Evolutionary conservation across 169 alveolate genomes (phyloP).

Genomic region (Perkinsus chesapeaki): DNA sequence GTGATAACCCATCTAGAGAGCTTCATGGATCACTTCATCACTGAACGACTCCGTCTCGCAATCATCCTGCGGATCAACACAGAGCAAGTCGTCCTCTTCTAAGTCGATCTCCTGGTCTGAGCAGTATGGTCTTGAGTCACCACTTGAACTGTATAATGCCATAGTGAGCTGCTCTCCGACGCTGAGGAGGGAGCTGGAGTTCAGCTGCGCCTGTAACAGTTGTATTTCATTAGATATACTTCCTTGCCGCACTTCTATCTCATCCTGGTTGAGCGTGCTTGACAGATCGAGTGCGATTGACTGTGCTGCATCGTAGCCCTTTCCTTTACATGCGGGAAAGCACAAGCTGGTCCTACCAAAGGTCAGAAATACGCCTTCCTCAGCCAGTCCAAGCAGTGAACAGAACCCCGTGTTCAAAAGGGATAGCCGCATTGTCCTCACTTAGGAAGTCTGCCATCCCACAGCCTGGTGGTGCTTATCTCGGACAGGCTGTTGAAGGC

Average conservation of each 20-base stretch:
- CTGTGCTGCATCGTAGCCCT: neutral
- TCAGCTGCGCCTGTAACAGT: neutral
- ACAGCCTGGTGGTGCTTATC: neutral
- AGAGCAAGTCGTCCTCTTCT: neutral
- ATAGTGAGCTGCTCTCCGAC: neutral
- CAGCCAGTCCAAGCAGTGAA: no score
- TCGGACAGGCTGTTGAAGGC: neutral
- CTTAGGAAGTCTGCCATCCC: neutral
- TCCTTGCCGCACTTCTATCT: neutral
- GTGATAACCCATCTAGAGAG: neutral
- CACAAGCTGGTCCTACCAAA: neutral
- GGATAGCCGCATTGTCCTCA: neutral
- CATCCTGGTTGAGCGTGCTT: neutral
- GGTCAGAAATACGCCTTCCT: neutral
- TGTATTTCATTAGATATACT: neutral
- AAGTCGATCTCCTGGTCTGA: neutral
- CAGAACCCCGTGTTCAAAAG: no score
- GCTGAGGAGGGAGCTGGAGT: neutral
- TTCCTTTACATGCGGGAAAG: neutral
- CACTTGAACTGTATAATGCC: neutral
- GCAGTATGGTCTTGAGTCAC: neutral
- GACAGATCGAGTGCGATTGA: neutral
- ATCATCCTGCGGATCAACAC: neutral
- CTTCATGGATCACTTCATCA: neutral
- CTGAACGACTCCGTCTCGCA: neutral